Evolutionary conservation across 2,329 filamentous ascomycete species (phyloP), one percentile per base, ranked within the genome.

Genomic region (Aureobasidium vineae): DNA sequence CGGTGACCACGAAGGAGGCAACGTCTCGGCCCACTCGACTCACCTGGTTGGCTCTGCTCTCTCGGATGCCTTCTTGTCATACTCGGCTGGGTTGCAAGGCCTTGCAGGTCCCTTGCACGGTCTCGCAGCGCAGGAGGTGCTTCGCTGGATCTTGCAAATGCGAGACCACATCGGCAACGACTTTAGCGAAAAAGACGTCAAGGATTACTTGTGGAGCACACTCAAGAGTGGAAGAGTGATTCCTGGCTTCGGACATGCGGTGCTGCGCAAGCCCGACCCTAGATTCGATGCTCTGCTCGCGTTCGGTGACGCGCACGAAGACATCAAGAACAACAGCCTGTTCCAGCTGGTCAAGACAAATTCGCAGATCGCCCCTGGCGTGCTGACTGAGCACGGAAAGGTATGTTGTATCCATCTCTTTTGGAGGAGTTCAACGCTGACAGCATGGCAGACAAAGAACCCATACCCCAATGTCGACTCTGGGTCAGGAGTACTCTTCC

Each of bases 111-210:
- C 94, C 26, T 84, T 96, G 26, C 92, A 96, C 78, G 91, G 94
- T 67, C 88, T 99, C 68, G 95, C 95, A 59, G 95, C 95, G 7
- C 95, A 99, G 79, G 95, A 99, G 77, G 95, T 98, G 43, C 87
- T 99, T 69, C 90, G 95, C 75, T 99, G 93, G 91, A 96, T 97
- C 73, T 79, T 97, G 65, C 90, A 96, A 78, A 98, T 99, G 95
- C 90, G 97, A 82, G 88, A 93, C 53, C 81, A 86, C 71, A 94
- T 99, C 69, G 92, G 92, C 67, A 83, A 84, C 60, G 85, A 85
- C 64, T 94, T 94, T 82, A 88, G 85, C 5, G 90, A 95, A 70
- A 81, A 90, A 70, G 91, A 97, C 71, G 89, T 99, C 70, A 89
- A 88, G 71, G 86, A 90, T 73, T 97, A 97, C 80, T 88, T 98